phyloP scores from a whole-genome alignment of 768 basidiomycete genomes.

The Pleurotus pulmonarius region DNA sequence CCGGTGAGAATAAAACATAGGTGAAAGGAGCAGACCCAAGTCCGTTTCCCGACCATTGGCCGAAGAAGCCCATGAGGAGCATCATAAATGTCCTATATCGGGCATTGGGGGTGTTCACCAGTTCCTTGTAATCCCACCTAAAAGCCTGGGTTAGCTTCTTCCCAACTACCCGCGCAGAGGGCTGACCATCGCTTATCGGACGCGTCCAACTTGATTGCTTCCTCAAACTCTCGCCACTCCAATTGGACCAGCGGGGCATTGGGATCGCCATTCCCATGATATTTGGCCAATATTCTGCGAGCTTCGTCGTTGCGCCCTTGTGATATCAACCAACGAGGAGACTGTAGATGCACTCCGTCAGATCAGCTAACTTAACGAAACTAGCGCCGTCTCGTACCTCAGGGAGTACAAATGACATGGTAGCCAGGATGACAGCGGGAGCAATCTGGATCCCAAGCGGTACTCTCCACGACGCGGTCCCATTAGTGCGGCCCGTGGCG shows the following conservation, averaged over 20 bases:
- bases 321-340: constrained; percentile 52
- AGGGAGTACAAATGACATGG: constrained; percentile 31
- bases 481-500: constrained; percentile 31
- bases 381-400: constrained; percentile 22
- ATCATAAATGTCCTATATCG: constrained; percentile 45
- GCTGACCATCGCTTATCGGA: constrained; percentile 55
- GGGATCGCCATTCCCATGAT: constrained; percentile 48
- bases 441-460: constrained; percentile 52
- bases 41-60: constrained; percentile 55
- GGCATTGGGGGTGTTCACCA: constrained; percentile 43
- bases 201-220: constrained; percentile 43
- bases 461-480: constrained; percentile 41
- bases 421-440: constrained; percentile 35
- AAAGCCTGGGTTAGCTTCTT: background rate
- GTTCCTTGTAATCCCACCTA: constrained; percentile 49
- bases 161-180: background rate
- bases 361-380: background rate
- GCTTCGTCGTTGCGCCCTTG: constrained; percentile 48
- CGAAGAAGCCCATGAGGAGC: constrained; percentile 52
- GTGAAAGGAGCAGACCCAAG: constrained; percentile 35
- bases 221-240: constrained; percentile 51
- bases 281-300: constrained; percentile 41
- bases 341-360: constrained; percentile 21
- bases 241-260: constrained; percentile 47
- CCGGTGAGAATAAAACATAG: background rate